A percentile compares a stretch with the other conserved stretches of the same genome.
Evolutionary conservation across 140 eudicot genomes (phyloP).

Genomic region (Cichorium intybus): DNA sequence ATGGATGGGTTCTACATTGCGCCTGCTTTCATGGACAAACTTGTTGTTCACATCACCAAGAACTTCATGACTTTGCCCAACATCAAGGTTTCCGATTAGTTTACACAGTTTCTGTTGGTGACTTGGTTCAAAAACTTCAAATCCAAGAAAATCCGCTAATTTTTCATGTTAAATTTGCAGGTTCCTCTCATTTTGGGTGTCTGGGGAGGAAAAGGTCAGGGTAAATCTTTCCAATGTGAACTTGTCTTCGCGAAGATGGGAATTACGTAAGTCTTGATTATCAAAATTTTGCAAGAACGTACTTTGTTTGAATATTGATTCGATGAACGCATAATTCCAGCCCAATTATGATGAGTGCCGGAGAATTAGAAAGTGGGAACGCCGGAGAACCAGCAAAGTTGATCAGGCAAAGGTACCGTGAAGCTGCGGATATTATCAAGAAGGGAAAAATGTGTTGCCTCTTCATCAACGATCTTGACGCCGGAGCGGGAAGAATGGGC

Average conservation of each 20-base stretch:
- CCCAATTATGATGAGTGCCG: constrained; percentile 99
- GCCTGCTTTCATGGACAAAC: constrained; percentile 99
- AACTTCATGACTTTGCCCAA: constrained; percentile 97
- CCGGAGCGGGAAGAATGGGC: constrained; percentile 96
- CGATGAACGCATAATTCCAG: constrained; percentile 22
- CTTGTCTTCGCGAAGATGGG: constrained; percentile 99
- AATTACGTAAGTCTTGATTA: constrained; percentile 53
- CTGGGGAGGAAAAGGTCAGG: constrained; percentile 99
- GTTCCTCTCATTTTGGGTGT: constrained; percentile 96
- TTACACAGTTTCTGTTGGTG: background rate
- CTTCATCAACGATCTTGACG: constrained; percentile 97
- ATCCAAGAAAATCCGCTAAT: background rate
- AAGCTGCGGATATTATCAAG: constrained; percentile 88
- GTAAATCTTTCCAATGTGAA: constrained; percentile 96
- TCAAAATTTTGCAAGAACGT: too few relatives aligned
- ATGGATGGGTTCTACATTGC: constrained; percentile 88
- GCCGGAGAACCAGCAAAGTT: constrained; percentile 99
- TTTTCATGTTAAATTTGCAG: constrained; percentile 27
- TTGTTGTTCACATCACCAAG: constrained; percentile 91
- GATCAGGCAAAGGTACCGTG: constrained; percentile 94
- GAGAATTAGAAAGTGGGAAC: constrained; percentile 95
- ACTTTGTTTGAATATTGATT: background rate
- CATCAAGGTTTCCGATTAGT: constrained; percentile 62
- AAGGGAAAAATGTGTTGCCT: constrained; percentile 92
- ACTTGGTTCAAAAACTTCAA: background rate